Evolutionary conservation across 2,329 filamentous ascomycete species (phyloP).

Genomic region (Amauroascus niger): DNA sequence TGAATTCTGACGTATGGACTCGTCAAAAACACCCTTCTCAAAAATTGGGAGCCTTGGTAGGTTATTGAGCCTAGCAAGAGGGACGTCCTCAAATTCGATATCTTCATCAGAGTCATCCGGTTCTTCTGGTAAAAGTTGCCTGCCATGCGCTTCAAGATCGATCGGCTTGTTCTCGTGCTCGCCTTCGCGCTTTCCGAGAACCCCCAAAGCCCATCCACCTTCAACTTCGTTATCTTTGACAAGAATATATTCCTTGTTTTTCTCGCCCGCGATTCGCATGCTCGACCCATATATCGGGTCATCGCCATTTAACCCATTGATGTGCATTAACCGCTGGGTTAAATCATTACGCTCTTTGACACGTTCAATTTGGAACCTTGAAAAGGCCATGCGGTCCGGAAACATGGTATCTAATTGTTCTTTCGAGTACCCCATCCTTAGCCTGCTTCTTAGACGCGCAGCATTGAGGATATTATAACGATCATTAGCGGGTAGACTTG

Average conservation of each 20-base stretch:
- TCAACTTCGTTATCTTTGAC: constrained; percentile 93
- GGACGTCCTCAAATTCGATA: constrained; percentile 83
- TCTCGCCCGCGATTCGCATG: constrained; percentile 55
- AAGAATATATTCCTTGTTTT: constrained; percentile 84
- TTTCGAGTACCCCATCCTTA: constrained; percentile 93
- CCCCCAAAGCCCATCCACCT: constrained; percentile 89
- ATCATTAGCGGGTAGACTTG: constrained; percentile 77
- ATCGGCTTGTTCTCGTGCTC: constrained; percentile 81
- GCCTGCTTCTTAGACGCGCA: constrained; percentile 71
- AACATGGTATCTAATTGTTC: constrained; percentile 96
- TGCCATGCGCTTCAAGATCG: constrained; percentile 64
- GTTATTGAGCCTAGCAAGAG: constrained; percentile 79
- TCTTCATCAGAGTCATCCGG: constrained; percentile 59
- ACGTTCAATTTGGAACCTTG: constrained; percentile 88
- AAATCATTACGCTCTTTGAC: constrained; percentile 88
- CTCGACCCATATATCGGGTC: constrained; percentile 57
- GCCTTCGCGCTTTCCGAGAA: constrained; percentile 74
- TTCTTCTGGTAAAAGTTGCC: constrained; percentile 43
- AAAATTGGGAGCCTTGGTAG: constrained; percentile 54
- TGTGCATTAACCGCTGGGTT: constrained; percentile 86
- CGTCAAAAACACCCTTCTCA: constrained; percentile 30
- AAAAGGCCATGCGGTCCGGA: constrained; percentile 94
- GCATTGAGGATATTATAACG: constrained; percentile 97
- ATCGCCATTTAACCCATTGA: constrained; percentile 77
- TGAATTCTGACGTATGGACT: constrained; percentile 26